These are phyloP conservation scores for Remersonia thermophila DNA, from an alignment of 2,329 filamentous ascomycete genomes.

Conservation along the genomic window DNA sequence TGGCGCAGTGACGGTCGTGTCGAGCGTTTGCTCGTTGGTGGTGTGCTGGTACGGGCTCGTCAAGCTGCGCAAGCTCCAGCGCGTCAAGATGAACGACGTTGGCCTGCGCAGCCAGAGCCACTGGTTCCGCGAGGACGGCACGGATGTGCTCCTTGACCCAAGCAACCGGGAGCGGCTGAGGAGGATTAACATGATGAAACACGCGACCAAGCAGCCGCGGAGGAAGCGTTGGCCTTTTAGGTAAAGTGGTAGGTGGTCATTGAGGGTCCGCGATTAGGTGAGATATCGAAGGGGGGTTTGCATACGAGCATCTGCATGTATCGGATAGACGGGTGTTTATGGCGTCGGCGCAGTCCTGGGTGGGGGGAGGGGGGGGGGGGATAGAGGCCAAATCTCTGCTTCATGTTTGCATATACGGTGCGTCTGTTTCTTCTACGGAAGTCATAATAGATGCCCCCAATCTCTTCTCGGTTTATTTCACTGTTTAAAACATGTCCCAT, in stretches of 20 bases:
- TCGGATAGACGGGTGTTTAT: neutral
- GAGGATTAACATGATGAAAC: slow-evolving; percentile 38
- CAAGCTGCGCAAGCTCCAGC: slow-evolving; percentile 75
- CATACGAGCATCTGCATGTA: neutral
- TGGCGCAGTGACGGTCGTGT: slow-evolving; percentile 57
- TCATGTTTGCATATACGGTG: no score
- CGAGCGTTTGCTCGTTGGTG: slow-evolving; percentile 58
- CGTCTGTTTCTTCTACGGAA: no score
- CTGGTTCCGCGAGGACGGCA: slow-evolving; percentile 36
- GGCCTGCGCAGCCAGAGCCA: slow-evolving; percentile 21
- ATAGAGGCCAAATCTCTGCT: no score
- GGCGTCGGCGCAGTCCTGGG: neutral
- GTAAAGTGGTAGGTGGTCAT: no score
- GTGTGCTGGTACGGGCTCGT: slow-evolving; percentile 75
- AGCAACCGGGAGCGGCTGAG: slow-evolving; percentile 43
- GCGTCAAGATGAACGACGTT: slow-evolving; percentile 57
- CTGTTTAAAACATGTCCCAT: no score
- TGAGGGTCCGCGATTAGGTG: no score
- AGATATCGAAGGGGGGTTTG: no score
- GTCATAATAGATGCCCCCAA: no score
- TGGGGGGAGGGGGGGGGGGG: no score
- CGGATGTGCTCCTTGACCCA: slow-evolving; percentile 39
- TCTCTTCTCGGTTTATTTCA: no score
- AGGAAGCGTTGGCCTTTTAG: no score
- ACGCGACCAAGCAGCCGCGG: slow-evolving; percentile 7